Evolutionary conservation across 2,329 filamentous ascomycete species (phyloP).

Genomic region (Talaromyces sp.): DNA sequence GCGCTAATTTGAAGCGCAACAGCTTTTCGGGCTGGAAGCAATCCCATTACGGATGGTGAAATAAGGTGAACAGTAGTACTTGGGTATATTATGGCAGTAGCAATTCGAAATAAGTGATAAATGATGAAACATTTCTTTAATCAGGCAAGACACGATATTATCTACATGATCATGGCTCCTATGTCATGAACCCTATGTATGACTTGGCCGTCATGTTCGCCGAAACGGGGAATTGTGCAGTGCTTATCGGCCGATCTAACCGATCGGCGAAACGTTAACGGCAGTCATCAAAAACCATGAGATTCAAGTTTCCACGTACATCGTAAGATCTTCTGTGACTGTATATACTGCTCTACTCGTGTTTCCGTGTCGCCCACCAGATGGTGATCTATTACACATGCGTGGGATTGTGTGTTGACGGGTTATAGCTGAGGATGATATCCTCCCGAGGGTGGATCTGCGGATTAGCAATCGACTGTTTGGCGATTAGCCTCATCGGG

Average conservation of each 20-base stretch:
- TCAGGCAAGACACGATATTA: not conserved
- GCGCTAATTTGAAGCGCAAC: constrained; percentile 37
- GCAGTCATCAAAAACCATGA: not conserved
- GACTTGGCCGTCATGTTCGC: not conserved
- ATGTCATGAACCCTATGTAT: not conserved
- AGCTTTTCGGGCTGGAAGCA: constrained; percentile 44
- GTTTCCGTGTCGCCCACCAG: no score
- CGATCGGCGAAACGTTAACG: not conserved
- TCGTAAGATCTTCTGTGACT: no score
- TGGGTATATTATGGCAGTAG: not conserved
- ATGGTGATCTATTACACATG: no score
- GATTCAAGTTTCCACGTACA: no score
- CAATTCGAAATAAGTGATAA: no score
- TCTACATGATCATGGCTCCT: not conserved
- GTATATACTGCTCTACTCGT: no score
- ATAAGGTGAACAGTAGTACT: not conserved
- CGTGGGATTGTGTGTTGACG: no score
- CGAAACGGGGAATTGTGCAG: not conserved
- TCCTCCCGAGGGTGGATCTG: no score
- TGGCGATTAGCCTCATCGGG: no score
- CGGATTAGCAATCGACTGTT: no score
- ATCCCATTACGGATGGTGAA: constrained; percentile 18
- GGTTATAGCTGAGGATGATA: no score
- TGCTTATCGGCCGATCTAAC: not conserved
- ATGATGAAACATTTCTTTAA: not conserved